phyloP scores from a whole-genome alignment of 179 eudicot genomes.

The Drosera spatulata region DNA sequence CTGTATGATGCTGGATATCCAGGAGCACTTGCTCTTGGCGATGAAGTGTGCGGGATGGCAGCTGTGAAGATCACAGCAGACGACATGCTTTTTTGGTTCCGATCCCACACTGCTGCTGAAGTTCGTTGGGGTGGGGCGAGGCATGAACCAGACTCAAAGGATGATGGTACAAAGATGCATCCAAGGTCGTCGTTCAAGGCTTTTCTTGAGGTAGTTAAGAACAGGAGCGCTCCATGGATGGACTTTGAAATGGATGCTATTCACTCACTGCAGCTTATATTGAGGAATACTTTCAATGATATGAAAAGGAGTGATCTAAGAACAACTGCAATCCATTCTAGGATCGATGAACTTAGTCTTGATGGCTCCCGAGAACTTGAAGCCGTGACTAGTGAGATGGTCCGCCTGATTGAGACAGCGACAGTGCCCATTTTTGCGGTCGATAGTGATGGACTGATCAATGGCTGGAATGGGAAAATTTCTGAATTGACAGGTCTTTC shows the following conservation, averaged over 20 bases:
- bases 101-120: slow-evolving; percentile 73
- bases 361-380: slow-evolving; percentile 65
- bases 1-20: slow-evolving; percentile 88
- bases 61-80: slow-evolving; percentile 55
- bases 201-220: slow-evolving; percentile 77
- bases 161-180: slow-evolving; percentile 82
- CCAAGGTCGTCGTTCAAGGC: slow-evolving; percentile 94
- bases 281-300: slow-evolving; percentile 65
- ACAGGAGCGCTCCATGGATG: slow-evolving; percentile 74
- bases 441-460: slow-evolving; percentile 60
- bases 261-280: slow-evolving; percentile 81
- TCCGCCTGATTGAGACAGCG: slow-evolving; percentile 82
- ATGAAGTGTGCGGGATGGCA: slow-evolving; percentile 89
- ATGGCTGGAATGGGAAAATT: slow-evolving; percentile 87
- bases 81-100: slow-evolving; percentile 87
- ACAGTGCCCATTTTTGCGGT: slow-evolving; percentile 81
- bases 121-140: slow-evolving; percentile 89
- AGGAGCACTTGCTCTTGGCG: slow-evolving; percentile 65
- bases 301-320: slow-evolving; percentile 28
- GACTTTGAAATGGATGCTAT: slow-evolving; percentile 94
- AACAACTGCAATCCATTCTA: slow-evolving; percentile 35
- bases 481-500: slow-evolving; percentile 65
- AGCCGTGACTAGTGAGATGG: slow-evolving; percentile 84
- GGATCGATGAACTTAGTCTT: slow-evolving; percentile 52
- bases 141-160: slow-evolving; percentile 55